Conservation (phyloP, 2,329 filamentous ascomycete species). For the Nemania abortiva region DNA sequence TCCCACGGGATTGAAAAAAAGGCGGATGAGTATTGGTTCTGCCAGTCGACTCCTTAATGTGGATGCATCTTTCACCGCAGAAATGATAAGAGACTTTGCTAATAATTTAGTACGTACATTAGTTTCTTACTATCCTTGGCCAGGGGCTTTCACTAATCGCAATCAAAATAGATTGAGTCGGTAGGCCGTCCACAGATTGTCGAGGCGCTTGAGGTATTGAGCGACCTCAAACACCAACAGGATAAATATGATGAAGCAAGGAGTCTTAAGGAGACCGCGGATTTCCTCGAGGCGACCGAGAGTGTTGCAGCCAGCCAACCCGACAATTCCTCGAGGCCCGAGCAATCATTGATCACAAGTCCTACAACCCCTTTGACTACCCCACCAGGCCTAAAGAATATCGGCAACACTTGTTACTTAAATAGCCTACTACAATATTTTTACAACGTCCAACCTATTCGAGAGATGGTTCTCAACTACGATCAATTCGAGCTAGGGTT, state of each 20-base stretch:
- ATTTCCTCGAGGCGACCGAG: constrained; percentile 43
- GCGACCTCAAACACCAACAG: constrained; percentile 45
- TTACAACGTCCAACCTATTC: constrained; percentile 85
- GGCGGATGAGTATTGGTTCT: constrained; percentile 45
- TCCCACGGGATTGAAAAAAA: constrained; percentile 8
- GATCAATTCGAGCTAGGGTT: constrained; percentile 77
- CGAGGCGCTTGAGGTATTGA: constrained; percentile 48
- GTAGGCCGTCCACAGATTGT: constrained; percentile 43
- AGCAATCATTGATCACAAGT: constrained; percentile 13
- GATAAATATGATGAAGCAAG: constrained; percentile 41
- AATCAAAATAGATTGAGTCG: constrained; percentile 39
- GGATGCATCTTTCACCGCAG: constrained; percentile 45
- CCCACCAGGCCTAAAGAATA: constrained; percentile 90
- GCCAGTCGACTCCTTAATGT: constrained; percentile 46
- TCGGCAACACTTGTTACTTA: constrained; percentile 97
- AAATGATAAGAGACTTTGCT: constrained; percentile 48
- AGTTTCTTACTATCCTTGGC: neutral
- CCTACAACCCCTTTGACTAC: constrained; percentile 61
- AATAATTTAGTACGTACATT: constrained; percentile 42
- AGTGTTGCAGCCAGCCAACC: neutral
- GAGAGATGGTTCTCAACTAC: constrained; percentile 83
- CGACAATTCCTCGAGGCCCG: neutral
- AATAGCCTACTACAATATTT: constrained; percentile 97
- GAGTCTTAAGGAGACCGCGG: constrained; percentile 43
- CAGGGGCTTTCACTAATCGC: constrained; percentile 24